Conservation (phyloP, 2,329 filamentous ascomycete genomes). For the Colletotrichum paranaense region DNA sequence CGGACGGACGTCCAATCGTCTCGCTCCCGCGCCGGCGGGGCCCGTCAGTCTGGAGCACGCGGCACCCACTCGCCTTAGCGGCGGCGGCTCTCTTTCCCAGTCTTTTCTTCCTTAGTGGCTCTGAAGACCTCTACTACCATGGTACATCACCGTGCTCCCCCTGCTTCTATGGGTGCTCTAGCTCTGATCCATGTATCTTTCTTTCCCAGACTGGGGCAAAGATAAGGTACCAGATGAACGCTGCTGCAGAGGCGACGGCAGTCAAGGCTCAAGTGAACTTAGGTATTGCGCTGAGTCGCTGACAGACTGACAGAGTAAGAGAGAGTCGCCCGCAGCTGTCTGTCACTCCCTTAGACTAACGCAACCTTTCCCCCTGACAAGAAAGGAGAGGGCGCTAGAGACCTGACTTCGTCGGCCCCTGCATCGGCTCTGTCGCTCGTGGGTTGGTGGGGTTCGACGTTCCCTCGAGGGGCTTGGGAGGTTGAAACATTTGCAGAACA, state of each 20-base stretch:
- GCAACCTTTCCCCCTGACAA: conserved; percentile 27
- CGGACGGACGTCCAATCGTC: conserved; percentile 26
- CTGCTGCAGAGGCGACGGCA: neutral
- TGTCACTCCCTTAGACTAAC: conserved; percentile 20
- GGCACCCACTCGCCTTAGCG: conserved; percentile 26
- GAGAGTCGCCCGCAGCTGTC: neutral
- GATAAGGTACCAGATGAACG: neutral
- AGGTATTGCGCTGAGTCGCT: neutral
- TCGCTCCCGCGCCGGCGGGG: conserved; percentile 21
- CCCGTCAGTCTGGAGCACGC: conserved; percentile 30
- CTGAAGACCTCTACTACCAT: neutral
- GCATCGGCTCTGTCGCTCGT: conserved; percentile 1
- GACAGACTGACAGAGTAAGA: neutral
- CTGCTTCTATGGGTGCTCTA: neutral
- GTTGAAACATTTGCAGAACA: conserved; percentile 13
- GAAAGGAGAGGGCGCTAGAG: neutral
- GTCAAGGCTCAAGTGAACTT: too few species aligned
- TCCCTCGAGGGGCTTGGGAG: neutral
- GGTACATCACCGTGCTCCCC: neutral
- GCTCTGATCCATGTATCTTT: neutral
- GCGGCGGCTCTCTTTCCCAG: conserved; percentile 14
- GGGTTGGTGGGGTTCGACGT: neutral
- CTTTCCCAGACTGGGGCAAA: neutral
- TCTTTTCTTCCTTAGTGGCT: neutral
- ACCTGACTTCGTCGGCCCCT: conserved; percentile 1